These are phyloP conservation scores for Atkinsonella texensis DNA, from an alignment of 2,329 filamentous ascomycete genomes.

Conservation along the genomic window DNA sequence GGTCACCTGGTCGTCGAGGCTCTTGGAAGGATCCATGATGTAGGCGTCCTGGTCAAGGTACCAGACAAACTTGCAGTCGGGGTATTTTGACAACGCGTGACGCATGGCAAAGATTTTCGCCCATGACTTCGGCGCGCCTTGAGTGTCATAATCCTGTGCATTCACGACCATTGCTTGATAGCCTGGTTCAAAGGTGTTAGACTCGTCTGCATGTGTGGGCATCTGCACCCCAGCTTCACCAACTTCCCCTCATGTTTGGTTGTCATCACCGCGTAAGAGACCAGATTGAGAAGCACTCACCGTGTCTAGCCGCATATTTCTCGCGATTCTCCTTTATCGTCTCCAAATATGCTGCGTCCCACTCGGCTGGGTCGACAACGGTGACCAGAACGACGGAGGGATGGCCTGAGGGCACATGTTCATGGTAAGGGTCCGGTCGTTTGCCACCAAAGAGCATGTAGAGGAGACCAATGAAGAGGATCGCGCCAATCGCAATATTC, in stretches of 20 bases:
- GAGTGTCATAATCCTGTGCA: constrained; percentile 62
- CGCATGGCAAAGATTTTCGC: constrained; percentile 73
- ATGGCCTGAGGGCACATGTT: constrained; percentile 36
- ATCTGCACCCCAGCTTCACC: neutral
- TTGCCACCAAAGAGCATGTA: constrained; percentile 41
- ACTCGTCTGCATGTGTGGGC: neutral
- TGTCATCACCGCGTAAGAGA: neutral
- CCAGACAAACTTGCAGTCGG: constrained; percentile 73
- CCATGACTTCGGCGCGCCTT: constrained; percentile 52
- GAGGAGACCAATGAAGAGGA: constrained; percentile 45
- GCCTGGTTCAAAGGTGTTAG: neutral
- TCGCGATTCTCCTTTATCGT: constrained; percentile 72
- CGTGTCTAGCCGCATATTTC: constrained; percentile 76
- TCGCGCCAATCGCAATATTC: constrained; percentile 39
- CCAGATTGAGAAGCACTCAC: constrained; percentile 34
- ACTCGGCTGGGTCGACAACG: constrained; percentile 56
- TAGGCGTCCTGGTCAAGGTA: constrained; percentile 73
- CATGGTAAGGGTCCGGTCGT: constrained; percentile 18
- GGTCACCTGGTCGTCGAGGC: constrained; percentile 61
- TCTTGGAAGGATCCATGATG: constrained; percentile 71
- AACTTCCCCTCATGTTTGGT: neutral
- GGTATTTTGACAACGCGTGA: constrained; percentile 73
- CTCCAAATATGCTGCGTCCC: constrained; percentile 55
- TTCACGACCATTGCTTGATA: constrained; percentile 78
- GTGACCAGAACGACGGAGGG: constrained; percentile 71